A percentile compares a stretch with the other conserved stretches of the same genome.
Conservation (phyloP, 257 asterid genomes). For the Nyctanthes arbortristis region DNA sequence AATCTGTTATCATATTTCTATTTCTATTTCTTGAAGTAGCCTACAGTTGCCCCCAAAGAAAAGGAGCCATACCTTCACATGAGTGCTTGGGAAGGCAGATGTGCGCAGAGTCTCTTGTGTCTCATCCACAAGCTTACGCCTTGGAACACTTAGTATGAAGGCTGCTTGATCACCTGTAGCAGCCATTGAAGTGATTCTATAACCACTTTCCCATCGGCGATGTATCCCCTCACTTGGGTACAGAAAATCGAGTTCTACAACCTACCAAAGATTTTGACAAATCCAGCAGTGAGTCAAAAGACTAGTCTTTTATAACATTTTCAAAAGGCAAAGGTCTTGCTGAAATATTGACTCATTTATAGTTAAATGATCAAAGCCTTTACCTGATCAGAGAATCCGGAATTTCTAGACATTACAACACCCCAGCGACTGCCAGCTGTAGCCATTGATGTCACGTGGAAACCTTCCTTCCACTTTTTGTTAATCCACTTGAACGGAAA, state of each 20-base stretch:
- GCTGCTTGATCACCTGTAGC: background rate
- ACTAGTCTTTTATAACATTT: no score
- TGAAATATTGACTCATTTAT: background rate
- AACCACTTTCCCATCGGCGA: background rate
- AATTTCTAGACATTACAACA: constrained; percentile 8
- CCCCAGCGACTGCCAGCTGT: constrained; percentile 1
- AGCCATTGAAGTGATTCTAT: background rate
- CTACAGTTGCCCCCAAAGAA: background rate
- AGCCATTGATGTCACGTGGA: constrained; percentile 10
- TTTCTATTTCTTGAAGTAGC: background rate
- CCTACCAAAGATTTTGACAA: background rate
- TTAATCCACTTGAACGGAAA: constrained; percentile 17
- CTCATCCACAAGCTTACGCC: background rate
- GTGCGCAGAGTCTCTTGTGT: background rate
- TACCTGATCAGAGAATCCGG: constrained; percentile 6
- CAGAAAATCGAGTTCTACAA: background rate
- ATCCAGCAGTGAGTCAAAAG: background rate
- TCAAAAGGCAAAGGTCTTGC: background rate
- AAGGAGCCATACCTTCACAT: background rate
- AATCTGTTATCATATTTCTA: background rate
- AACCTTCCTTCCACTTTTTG: constrained; percentile 15
- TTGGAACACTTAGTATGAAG: background rate
- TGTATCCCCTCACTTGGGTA: background rate
- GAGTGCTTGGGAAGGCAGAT: background rate
- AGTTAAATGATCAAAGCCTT: background rate